Evolutionary conservation across 495 filamentous ascomycete species (phyloP).

Genomic region (Talaromyces ruber): DNA sequence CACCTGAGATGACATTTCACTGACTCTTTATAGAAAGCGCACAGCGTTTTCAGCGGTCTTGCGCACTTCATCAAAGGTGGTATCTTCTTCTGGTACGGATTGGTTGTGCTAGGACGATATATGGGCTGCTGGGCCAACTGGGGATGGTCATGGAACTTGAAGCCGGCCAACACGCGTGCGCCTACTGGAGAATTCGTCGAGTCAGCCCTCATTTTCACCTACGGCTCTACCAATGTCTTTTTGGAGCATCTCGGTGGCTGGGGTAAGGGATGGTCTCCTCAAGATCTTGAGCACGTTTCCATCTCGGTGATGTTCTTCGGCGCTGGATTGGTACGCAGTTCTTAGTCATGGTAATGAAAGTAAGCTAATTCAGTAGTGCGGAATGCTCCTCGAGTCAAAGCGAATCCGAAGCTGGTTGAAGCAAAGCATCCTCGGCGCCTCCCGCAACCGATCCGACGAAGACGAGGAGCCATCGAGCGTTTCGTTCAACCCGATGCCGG

Average conservation of each 20-base stretch:
- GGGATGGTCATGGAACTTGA: conserved; percentile 95
- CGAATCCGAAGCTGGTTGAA: conserved; percentile 65
- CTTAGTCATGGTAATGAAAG: background rate
- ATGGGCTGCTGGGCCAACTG: conserved; percentile 83
- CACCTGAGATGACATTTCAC: background rate
- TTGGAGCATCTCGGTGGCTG: conserved; percentile 75
- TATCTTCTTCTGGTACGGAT: conserved; percentile 94
- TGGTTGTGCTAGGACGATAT: conserved; percentile 83
- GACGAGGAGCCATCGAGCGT: conserved; percentile 45
- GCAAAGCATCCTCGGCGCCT: conserved; percentile 39
- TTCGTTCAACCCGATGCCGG: conserved; percentile 85
- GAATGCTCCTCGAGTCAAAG: conserved; percentile 87
- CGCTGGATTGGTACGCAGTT: conserved; percentile 68
- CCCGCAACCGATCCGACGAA: conserved; percentile 21
- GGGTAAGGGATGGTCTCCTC: conserved; percentile 61
- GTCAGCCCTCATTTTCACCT: conserved; percentile 78
- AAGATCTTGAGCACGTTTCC: conserved; percentile 86
- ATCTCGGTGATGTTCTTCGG: conserved; percentile 94
- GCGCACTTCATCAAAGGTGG: conserved; percentile 95
- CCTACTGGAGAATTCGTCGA: conserved; percentile 84
- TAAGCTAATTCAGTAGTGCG: conserved; percentile 42
- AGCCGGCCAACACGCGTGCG: conserved; percentile 44
- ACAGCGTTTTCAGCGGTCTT: conserved; percentile 69
- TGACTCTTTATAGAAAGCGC: conserved; percentile 37
- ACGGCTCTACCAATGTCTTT: conserved; percentile 85